Conservation (phyloP, 2,329 filamentous ascomycete genomes). For the Penicillium janthinellum region DNA sequence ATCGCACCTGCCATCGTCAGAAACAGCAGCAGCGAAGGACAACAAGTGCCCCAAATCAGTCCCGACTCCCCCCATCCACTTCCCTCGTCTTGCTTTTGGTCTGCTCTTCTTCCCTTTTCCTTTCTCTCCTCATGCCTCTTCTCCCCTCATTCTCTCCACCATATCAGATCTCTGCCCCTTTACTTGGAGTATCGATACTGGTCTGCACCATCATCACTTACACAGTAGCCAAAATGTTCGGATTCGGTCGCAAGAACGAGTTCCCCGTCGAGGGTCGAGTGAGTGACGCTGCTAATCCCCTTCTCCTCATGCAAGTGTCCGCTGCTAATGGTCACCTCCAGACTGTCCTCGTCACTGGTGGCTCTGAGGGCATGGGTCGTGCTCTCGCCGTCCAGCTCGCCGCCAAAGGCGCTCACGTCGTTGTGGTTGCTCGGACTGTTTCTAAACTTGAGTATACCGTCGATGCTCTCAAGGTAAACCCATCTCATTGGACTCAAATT, state of each 20-base stretch:
- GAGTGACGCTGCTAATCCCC: slow-evolving; percentile 28
- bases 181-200: slow-evolving; percentile 36
- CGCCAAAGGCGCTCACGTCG: slow-evolving; percentile 79
- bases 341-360: slow-evolving; percentile 88
- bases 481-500: background rate
- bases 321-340: slow-evolving; percentile 42
- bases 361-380: slow-evolving; percentile 89
- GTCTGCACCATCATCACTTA: slow-evolving; percentile 38
- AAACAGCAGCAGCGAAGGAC: background rate
- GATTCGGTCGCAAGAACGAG: slow-evolving; percentile 61
- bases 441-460: slow-evolving; percentile 73
- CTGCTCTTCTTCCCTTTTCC: slow-evolving; percentile 9
- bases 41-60: slow-evolving; percentile 7
- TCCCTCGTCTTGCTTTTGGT: slow-evolving; percentile 2
- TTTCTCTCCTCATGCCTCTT: slow-evolving; percentile 26
- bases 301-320: background rate
- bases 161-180: slow-evolving; percentile 28
- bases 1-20: slow-evolving; percentile 13
- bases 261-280: slow-evolving; percentile 87
- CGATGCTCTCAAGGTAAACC: slow-evolving; percentile 62
- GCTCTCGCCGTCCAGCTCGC: slow-evolving; percentile 73
- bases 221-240: slow-evolving; percentile 42
- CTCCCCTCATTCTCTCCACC: slow-evolving; percentile 19
- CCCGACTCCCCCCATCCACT: background rate
- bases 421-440: slow-evolving; percentile 78